These are phyloP conservation scores for Lizonia empirigonia DNA, from an alignment of 2,329 filamentous ascomycete genomes.

Conservation along the genomic window DNA sequence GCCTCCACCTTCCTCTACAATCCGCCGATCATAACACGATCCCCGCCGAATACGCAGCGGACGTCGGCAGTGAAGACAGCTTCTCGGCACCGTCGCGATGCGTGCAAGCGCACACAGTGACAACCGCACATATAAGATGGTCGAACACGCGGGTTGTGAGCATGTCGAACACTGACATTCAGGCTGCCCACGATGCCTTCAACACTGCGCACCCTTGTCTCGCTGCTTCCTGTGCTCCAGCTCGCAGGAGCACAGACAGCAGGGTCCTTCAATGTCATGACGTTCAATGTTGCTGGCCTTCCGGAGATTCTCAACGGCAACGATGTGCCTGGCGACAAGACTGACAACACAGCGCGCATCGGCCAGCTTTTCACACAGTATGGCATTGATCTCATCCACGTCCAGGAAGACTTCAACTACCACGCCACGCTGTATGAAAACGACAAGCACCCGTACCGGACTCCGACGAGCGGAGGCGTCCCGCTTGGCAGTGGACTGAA, in stretches of 20 bases:
- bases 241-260: slow-evolving; percentile 30
- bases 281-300: slow-evolving; percentile 66
- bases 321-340: slow-evolving; percentile 66
- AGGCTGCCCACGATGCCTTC: slow-evolving; percentile 21
- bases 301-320: slow-evolving; percentile 64
- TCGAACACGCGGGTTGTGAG: not conserved
- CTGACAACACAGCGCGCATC: slow-evolving; percentile 61
- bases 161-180: not conserved
- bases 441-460: slow-evolving; percentile 65
- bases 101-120: not conserved
- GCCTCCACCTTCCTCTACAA: slow-evolving; percentile 6
- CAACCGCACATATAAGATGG: not conserved
- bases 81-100: not conserved
- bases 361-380: slow-evolving; percentile 63
- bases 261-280: slow-evolving; percentile 59
- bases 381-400: slow-evolving; percentile 66
- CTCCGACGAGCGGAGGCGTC: slow-evolving; percentile 68
- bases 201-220: slow-evolving; percentile 3
- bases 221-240: slow-evolving; percentile 16
- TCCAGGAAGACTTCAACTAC: slow-evolving; percentile 74
- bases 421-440: slow-evolving; percentile 65
- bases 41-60: not conserved
- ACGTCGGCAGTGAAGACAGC: not conserved
- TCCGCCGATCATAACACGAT: slow-evolving; percentile 4
- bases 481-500: slow-evolving; percentile 69